These are phyloP conservation scores for Irpex sp. DNA, from an alignment of 1,284 basidiomycete species.

Conservation along the genomic window DNA sequence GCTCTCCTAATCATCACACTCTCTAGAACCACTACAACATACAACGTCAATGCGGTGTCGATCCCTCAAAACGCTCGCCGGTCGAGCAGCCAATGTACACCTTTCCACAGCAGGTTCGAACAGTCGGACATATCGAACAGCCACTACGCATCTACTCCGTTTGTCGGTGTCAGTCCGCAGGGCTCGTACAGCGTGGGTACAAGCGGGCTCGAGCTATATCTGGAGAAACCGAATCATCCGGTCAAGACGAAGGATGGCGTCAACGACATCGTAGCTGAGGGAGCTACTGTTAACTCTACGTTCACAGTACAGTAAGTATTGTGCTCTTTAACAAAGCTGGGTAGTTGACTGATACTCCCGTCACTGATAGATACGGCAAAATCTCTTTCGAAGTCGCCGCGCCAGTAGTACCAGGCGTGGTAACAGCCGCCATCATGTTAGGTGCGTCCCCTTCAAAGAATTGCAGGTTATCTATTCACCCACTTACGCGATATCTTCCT, in stretches of 20 bases:
- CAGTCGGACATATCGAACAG: not conserved
- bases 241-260: conserved; percentile 28
- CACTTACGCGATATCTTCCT: not conserved
- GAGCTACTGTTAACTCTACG: conserved; percentile 43
- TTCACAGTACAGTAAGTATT: conserved; percentile 29
- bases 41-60: not conserved
- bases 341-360: not conserved
- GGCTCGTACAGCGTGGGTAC: conserved; percentile 27
- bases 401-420: conserved; percentile 32
- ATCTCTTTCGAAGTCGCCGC: conserved; percentile 33
- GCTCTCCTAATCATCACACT: not conserved
- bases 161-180: conserved; percentile 30
- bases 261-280: conserved; percentile 35
- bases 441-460: conserved; percentile 21
- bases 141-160: conserved; percentile 15
- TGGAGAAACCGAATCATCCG: conserved; percentile 30
- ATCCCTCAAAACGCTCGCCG: conserved; percentile 1
- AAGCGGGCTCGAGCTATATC: conserved; percentile 32
- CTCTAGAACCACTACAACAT: not conserved
- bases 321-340: not conserved
- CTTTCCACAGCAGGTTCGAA: conserved; percentile 18
- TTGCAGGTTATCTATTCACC: not conserved
- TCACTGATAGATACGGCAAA: conserved; percentile 29
- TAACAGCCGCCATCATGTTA: conserved; percentile 39
- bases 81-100: conserved; percentile 17